Evolutionary conservation across 2,329 filamentous ascomycete genomes (phyloP), one percentile per base, ranked within the genome.

Genomic region (Bretziella fagacearum): DNA sequence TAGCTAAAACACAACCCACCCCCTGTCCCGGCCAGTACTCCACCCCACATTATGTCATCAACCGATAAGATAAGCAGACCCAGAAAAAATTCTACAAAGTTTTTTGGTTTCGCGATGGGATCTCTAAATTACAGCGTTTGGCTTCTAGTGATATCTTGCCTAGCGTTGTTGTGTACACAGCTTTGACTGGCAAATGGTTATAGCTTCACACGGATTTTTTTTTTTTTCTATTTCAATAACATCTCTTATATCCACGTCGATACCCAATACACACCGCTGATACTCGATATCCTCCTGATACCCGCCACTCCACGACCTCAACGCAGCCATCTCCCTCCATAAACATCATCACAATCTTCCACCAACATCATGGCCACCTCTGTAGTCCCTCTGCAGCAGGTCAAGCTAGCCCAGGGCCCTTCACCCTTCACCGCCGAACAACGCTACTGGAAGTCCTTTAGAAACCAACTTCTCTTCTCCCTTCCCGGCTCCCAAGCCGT

Each of bases 381-480:
- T 66, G 83, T 93, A 57, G 75, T 77, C 62, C 81, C 83, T 52
- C 68, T 93, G 54, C 78, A 79, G 61, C 80, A 80, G 62, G 68
- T 93, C 59, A 93, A 85, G 70, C 74, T 93, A 59, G 79, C 89
- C 49, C 74, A 82, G 53, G 84, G 84, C 44, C 86, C 86, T 49
- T 79, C 81, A 33, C 81, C 84, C 46, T 66, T 89, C 41, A 94
- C 89, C 4, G 80, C 87, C 26, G 91, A 98, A 67, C 87, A 96
- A 65, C 75, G 80, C 54, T 96, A 96, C 70, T 98, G 93, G 93
- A 82, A 81, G 59, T 81, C 82, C 10, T 98, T 98, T 69, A 86
- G 84, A 65, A 91, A 87, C 55, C 84, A 87, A 54, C 77, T 93
- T 49, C 78, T 89, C 52, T 79, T 96, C 52, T 84, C 91, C 39